Conservation (phyloP, 1,139 yeast species). For the Suhomyces wounanorum region DNA sequence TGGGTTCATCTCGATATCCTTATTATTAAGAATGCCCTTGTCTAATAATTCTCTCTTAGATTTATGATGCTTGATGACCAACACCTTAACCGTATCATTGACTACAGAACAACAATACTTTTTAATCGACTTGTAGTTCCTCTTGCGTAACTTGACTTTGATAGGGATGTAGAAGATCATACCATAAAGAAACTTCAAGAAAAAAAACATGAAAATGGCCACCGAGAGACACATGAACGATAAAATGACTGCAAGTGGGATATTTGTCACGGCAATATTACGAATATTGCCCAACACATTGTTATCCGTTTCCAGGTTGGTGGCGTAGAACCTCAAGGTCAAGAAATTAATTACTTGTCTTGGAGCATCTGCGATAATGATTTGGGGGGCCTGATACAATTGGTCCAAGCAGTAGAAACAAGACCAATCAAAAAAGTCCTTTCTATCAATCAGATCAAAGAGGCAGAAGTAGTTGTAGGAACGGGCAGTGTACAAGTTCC, state of each 20-base stretch:
- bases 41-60: conserved; percentile 37
- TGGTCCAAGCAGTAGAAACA: conserved; percentile 70
- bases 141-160: conserved; percentile 42
- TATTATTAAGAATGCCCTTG: conserved; percentile 32
- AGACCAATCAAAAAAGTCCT: conserved; percentile 65
- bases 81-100: conserved; percentile 52
- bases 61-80: conserved; percentile 53
- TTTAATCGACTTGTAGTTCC: conserved; percentile 46
- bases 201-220: conserved; percentile 72
- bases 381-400: conserved; percentile 62
- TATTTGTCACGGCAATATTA: conserved; percentile 59
- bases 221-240: conserved; percentile 78
- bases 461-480: conserved; percentile 71
- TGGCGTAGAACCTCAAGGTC: conserved; percentile 60
- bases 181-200: conserved; percentile 61
- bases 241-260: conserved; percentile 66
- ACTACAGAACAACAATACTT: conserved; percentile 60
- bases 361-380: conserved; percentile 81
- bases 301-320: conserved; percentile 45
- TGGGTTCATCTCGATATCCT: conserved; percentile 31
- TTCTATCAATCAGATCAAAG: conserved; percentile 66
- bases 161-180: conserved; percentile 58
- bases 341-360: conserved; percentile 82
- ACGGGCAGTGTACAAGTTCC: conserved; percentile 55
- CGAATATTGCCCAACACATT: conserved; percentile 56